Conservation (phyloP, 2,329 filamentous ascomycete genomes). For the Leptographium lundbergii region DNA sequence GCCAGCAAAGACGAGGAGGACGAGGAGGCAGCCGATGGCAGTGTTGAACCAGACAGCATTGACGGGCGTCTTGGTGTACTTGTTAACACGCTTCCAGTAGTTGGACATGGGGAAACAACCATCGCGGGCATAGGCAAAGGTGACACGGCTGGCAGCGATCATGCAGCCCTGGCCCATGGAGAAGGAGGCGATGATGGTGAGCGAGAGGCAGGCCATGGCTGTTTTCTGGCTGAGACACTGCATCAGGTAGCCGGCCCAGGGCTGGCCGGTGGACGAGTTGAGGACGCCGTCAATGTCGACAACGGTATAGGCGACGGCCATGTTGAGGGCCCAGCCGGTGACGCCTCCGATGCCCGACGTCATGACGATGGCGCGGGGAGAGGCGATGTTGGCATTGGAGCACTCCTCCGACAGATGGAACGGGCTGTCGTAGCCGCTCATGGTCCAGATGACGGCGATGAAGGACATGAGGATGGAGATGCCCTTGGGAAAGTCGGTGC, state of each 20-base stretch:
- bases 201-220: constrained; percentile 47
- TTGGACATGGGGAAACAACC: constrained; percentile 52
- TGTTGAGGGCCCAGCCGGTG: constrained; percentile 61
- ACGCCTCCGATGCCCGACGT: constrained; percentile 54
- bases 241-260: constrained; percentile 57
- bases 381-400: constrained; percentile 57
- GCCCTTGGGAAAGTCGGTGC: constrained; percentile 55
- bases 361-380: constrained; percentile 58
- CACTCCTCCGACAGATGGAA: constrained; percentile 69
- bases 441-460: constrained; percentile 57
- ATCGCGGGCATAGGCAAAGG: constrained; percentile 61
- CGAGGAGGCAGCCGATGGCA: constrained; percentile 42
- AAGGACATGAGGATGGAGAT: constrained; percentile 60
- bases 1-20: constrained; percentile 54
- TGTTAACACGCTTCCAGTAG: constrained; percentile 48
- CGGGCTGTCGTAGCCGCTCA: constrained; percentile 53
- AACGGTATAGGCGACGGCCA: constrained; percentile 62
- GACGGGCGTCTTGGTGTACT: constrained; percentile 49
- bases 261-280: constrained; percentile 50
- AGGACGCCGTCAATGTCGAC: constrained; percentile 47
- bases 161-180: constrained; percentile 64
- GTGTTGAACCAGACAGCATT: constrained; percentile 60
- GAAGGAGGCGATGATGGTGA: constrained; percentile 59
- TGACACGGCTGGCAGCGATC: constrained; percentile 52
- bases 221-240: constrained; percentile 49